These are phyloP conservation scores for Lagenidium giganteum DNA, from an alignment of 352 stramenopile species.

Conservation along the genomic window DNA sequence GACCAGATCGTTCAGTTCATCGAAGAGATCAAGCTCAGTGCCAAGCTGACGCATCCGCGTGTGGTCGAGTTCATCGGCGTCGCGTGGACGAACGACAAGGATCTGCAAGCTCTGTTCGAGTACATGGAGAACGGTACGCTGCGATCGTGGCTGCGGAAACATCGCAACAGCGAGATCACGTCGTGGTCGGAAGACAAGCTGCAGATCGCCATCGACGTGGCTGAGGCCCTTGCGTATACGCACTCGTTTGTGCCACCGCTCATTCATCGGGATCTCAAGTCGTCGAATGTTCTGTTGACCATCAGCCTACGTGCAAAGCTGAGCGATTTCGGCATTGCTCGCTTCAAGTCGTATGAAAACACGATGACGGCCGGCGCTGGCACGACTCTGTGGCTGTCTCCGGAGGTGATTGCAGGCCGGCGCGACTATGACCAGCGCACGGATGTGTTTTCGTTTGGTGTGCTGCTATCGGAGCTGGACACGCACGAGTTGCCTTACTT, in stretches of 20 bases:
- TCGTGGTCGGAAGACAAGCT: slow-evolving; percentile 39
- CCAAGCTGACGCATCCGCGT: slow-evolving; percentile 16
- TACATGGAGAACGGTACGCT: slow-evolving; percentile 21
- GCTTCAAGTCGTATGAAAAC: slow-evolving; percentile 7
- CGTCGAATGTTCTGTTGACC: slow-evolving; percentile 26
- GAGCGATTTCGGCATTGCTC: slow-evolving; percentile 19
- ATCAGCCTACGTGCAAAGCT: slow-evolving; percentile 24
- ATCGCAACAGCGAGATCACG: slow-evolving; percentile 13
- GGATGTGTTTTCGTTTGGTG: slow-evolving; percentile 74
- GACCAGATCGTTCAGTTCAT: slow-evolving; percentile 20
- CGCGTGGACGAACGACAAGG: slow-evolving; percentile 6
- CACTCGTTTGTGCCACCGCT: slow-evolving; percentile 22
- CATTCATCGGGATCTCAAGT: slow-evolving; percentile 28
- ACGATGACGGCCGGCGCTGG: slow-evolving; percentile 22
- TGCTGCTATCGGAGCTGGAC: slow-evolving; percentile 67
- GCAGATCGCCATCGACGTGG: slow-evolving; percentile 23
- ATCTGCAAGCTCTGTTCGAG: slow-evolving; percentile 16
- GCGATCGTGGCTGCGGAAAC: slow-evolving; percentile 16
- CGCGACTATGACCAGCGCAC: slow-evolving; percentile 29
- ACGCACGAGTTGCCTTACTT: slow-evolving; percentile 65
- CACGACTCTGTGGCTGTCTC: slow-evolving; percentile 54
- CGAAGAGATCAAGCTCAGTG: slow-evolving; percentile 20
- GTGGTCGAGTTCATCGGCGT: slow-evolving; percentile 24
- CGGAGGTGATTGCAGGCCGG: slow-evolving; percentile 52
- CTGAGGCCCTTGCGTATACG: slow-evolving; percentile 21